Percentiles rank a stretch among this genome's conserved stretches.
Conservation (phyloP, 768 basidiomycete genomes). For the Fibroporia radiculosa region DNA sequence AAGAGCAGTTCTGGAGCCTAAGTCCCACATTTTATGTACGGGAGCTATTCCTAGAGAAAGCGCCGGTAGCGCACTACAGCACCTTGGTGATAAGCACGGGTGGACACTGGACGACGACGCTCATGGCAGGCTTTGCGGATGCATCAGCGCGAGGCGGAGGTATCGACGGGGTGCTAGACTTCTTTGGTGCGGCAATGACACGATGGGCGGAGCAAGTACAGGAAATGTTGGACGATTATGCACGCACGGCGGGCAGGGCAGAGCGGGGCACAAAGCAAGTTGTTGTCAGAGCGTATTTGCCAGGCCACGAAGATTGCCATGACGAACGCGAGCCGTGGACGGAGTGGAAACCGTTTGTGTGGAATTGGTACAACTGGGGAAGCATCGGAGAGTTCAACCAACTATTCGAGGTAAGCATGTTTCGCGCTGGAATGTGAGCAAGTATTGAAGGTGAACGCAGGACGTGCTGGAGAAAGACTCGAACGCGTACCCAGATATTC, state of each 20-base stretch:
- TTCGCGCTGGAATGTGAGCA: not conserved
- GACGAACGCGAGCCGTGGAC: slow-evolving; percentile 37
- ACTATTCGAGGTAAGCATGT: slow-evolving; percentile 45
- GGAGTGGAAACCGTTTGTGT: slow-evolving; percentile 33
- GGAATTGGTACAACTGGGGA: slow-evolving; percentile 60
- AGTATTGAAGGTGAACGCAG: slow-evolving; percentile 21
- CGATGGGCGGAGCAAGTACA: slow-evolving; percentile 50
- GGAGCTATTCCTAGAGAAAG: slow-evolving; percentile 34
- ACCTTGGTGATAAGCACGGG: slow-evolving; percentile 58
- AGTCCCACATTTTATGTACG: slow-evolving; percentile 46
- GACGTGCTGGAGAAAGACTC: slow-evolving; percentile 28
- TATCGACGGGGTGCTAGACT: slow-evolving; percentile 44
- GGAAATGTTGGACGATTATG: slow-evolving; percentile 29
- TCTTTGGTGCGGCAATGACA: slow-evolving; percentile 52
- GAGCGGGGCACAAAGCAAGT: slow-evolving; percentile 29
- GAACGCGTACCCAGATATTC: slow-evolving; percentile 43
- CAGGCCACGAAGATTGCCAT: slow-evolving; percentile 63
- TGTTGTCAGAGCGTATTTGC: slow-evolving; percentile 51
- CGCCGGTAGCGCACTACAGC: slow-evolving; percentile 46
- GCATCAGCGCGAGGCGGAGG: slow-evolving; percentile 34
- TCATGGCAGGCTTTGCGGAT: slow-evolving; percentile 37
- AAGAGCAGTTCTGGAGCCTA: slow-evolving; percentile 47
- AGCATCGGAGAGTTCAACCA: slow-evolving; percentile 50
- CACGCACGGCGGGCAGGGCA: slow-evolving; percentile 11
- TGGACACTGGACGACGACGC: slow-evolving; percentile 61